These are phyloP conservation scores for Violaceomyces palustris DNA, from an alignment of 1,284 basidiomycete genomes.

Conservation along the genomic window DNA sequence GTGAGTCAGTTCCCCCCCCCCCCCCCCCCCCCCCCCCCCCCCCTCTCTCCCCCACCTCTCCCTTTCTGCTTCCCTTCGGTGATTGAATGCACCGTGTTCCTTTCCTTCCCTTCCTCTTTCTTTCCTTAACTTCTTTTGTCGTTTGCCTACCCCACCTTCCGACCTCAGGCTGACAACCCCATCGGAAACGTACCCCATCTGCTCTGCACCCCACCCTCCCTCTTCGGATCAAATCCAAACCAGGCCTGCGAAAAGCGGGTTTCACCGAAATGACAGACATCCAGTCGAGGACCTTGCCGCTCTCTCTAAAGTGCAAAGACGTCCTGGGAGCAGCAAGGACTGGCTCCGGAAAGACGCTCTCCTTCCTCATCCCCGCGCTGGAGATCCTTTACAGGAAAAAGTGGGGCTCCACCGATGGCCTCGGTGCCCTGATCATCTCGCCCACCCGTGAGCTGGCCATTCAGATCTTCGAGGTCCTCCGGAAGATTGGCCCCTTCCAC, in stretches of 20 bases:
- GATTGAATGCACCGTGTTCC: too few species aligned
- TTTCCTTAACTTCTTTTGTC: too few species aligned
- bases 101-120: too few species aligned
- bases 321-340: conserved; percentile 72
- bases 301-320: conserved; percentile 41
- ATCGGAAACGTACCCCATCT: not conserved
- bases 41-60: not conserved
- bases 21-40: not conserved
- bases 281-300: conserved; percentile 41
- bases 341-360: conserved; percentile 77
- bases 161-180: too few species aligned
- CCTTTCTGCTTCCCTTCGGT: too few species aligned
- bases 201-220: conserved; percentile 18
- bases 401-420: conserved; percentile 75
- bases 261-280: conserved; percentile 49
- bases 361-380: conserved; percentile 72
- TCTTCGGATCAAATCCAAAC: conserved; percentile 32
- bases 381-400: conserved; percentile 69
- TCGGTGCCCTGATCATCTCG: conserved; percentile 88
- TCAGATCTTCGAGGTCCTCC: conserved; percentile 92
- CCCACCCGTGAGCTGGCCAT: conserved; percentile 93
- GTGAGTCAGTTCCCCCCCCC: too few species aligned
- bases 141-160: too few species aligned
- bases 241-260: conserved; percentile 43
- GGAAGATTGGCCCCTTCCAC: conserved; percentile 84